Percentiles rank a stretch among this genome's conserved stretches.
Evolutionary conservation across 2,329 filamentous ascomycete species (phyloP).

Genomic region (Endocalyx cinctus): DNA sequence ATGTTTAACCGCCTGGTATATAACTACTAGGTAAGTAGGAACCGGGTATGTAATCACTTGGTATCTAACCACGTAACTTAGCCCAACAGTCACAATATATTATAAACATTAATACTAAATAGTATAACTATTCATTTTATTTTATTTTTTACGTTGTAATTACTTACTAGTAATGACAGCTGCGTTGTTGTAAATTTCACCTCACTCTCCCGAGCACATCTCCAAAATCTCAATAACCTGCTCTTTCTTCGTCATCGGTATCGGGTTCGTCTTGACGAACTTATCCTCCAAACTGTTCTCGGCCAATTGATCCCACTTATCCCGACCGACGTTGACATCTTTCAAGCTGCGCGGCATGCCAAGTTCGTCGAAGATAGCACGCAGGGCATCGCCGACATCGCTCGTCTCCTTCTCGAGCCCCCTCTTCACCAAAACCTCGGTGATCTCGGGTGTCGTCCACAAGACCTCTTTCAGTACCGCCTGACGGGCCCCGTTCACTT

Average conservation of each 20-base stretch:
- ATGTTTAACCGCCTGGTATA: too few relatives aligned
- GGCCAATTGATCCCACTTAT: conserved; percentile 44
- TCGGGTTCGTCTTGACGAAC: conserved; percentile 46
- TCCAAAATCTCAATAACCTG: conserved; percentile 48
- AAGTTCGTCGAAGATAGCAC: conserved; percentile 44
- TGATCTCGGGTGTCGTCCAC: conserved; percentile 29
- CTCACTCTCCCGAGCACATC: conserved; percentile 17
- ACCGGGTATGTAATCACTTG: too few relatives aligned
- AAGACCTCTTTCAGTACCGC: conserved; percentile 34
- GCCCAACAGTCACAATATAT: too few relatives aligned
- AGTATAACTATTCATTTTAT: too few relatives aligned
- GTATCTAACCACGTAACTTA: too few relatives aligned
- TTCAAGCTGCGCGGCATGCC: conserved; percentile 49
- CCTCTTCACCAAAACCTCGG: conserved; percentile 27
- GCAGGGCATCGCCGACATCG: conserved; percentile 45
- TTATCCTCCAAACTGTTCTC: conserved; percentile 44
- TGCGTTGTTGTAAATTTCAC: too few relatives aligned
- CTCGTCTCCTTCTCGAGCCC: conserved; percentile 28
- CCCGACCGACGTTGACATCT: conserved; percentile 44
- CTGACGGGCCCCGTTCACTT: conserved; percentile 35
- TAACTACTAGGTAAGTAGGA: too few relatives aligned
- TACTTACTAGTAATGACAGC: too few relatives aligned
- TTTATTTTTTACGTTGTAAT: too few relatives aligned
- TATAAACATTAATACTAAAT: too few relatives aligned
- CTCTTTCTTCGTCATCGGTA: conserved; percentile 41